Evolutionary conservation across 805 yeast species (phyloP).

Genomic region (Jamesozyma spencerorum): DNA sequence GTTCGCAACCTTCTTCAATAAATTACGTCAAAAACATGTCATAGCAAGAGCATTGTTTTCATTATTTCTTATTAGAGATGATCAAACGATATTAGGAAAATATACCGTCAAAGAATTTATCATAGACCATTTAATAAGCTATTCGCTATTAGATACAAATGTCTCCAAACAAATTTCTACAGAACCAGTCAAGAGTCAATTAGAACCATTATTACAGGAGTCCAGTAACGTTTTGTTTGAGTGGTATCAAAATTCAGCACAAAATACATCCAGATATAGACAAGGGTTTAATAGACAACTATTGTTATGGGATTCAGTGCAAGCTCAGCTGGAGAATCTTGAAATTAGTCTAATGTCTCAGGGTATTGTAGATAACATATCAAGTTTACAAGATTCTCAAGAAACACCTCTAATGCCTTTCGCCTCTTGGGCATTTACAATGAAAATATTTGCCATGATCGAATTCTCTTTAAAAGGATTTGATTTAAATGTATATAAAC

Average conservation of each 20-base stretch:
- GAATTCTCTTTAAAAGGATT: slow-evolving; percentile 67
- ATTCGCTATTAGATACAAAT: slow-evolving; percentile 21
- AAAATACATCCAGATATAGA: slow-evolving; percentile 76
- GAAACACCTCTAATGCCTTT: slow-evolving; percentile 47
- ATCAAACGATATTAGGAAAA: slow-evolving; percentile 48
- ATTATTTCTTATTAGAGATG: slow-evolving; percentile 52
- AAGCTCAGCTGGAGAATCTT: slow-evolving; percentile 58
- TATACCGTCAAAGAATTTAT: slow-evolving; percentile 33
- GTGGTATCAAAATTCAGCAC: slow-evolving; percentile 38
- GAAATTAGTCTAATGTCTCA: slow-evolving; percentile 40
- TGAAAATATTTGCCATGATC: slow-evolving; percentile 62
- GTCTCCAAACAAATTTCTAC: slow-evolving; percentile 1
- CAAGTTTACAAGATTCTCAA: slow-evolving; percentile 8
- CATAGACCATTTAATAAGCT: slow-evolving; percentile 36
- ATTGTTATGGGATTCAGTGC: slow-evolving; percentile 67
- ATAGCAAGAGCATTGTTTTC: slow-evolving; percentile 59
- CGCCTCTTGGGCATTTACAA: slow-evolving; percentile 57
- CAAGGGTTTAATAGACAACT: slow-evolving; percentile 55
- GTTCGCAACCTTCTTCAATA: slow-evolving; percentile 30
- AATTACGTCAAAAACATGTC: slow-evolving; percentile 30
- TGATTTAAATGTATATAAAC: slow-evolving; percentile 62
- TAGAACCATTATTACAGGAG: slow-evolving; percentile 32
- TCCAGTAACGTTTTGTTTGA: slow-evolving; percentile 39
- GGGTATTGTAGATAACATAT: slow-evolving; percentile 18
- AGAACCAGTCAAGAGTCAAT: background rate